Evolutionary conservation across 495 filamentous ascomycete genomes (phyloP), one percentile per base, ranked within the genome.

Genomic region (Aspergillus panamensis): DNA sequence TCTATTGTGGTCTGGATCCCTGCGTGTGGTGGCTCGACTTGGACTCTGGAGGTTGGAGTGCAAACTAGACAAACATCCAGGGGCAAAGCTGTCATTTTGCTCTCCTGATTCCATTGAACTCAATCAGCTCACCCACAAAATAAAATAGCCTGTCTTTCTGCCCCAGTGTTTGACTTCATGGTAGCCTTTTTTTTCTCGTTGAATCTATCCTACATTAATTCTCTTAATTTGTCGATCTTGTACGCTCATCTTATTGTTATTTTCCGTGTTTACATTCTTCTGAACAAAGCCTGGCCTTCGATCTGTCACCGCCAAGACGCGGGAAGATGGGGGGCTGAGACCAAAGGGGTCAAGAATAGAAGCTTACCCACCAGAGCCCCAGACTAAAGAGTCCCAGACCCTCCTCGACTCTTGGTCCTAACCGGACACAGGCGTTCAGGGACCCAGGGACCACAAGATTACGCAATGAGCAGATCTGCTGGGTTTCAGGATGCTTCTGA

Each of bases 371-470:
- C 53, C 43, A 20, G 8, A 12, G 16, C 52, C 32, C 33, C 16
- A 52, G 57, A 33, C 54, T 51, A 48, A 53, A 21, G 40, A 21
- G 51, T n/a, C 57, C 44, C 44, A 40, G 37, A 48, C 48, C 53
- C 50, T 52, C 51, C 49, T 48, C 32, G 43, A 52, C 55, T 55
- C 42, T 16, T 21, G 48, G 30, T 47, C 35, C 31, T 40, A 16
- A 48, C 33, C 30, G 42, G 19, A 47, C 31, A 25, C 32, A 61
- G 52, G 50, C 55, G 53, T 25, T 14, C 45, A 51, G 59, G 59
- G 56, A 59, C 62, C 62, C 45, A 51, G 59, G 59, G 56, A 59
- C 62, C 62, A 62, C 62, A 50, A 33, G 62, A 51, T 65, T 65
- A 65, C 62, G 59, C 62, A 65, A 65, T 48, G 53, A 30, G 45